phyloP scores from a whole-genome alignment of 2,329 filamentous ascomycete genomes.

The Scolecobasidium constrictum region DNA sequence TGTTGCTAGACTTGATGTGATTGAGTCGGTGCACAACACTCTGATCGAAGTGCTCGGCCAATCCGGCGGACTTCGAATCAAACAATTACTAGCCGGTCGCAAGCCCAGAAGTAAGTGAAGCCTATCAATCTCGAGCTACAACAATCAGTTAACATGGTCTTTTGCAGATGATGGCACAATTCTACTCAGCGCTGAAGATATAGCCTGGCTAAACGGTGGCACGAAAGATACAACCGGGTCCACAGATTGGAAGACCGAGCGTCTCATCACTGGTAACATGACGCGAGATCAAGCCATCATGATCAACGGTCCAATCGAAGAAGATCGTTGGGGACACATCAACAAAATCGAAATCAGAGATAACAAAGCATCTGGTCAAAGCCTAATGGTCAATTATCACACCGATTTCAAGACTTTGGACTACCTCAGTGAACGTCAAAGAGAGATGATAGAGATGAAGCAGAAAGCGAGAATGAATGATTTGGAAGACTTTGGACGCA shows the following conservation, averaged over 20 bases:
- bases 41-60: conserved; percentile 10
- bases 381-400: conserved; percentile 6
- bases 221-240: conserved; percentile 7
- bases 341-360: conserved; percentile 12
- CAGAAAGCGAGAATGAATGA: too few species aligned
- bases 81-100: conserved; percentile 12
- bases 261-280: conserved; percentile 13
- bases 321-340: conserved; percentile 14
- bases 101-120: conserved; percentile 11
- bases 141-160: conserved; percentile 1
- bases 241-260: conserved; percentile 10
- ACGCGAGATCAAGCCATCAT: conserved; percentile 13
- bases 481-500: too few species aligned
- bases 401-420: not conserved
- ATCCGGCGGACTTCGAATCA: conserved; percentile 13
- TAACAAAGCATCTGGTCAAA: conserved; percentile 11
- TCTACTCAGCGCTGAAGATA: not conserved
- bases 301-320: conserved; percentile 13
- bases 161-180: not conserved
- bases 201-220: not conserved
- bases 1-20: conserved; percentile 12
- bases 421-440: too few species aligned
- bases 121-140: not conserved
- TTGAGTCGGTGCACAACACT: conserved; percentile 12
- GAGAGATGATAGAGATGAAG: too few species aligned